These are phyloP conservation scores for Myriosclerotinia curreyana DNA, from an alignment of 2,329 filamentous ascomycete genomes.

Conservation along the genomic window DNA sequence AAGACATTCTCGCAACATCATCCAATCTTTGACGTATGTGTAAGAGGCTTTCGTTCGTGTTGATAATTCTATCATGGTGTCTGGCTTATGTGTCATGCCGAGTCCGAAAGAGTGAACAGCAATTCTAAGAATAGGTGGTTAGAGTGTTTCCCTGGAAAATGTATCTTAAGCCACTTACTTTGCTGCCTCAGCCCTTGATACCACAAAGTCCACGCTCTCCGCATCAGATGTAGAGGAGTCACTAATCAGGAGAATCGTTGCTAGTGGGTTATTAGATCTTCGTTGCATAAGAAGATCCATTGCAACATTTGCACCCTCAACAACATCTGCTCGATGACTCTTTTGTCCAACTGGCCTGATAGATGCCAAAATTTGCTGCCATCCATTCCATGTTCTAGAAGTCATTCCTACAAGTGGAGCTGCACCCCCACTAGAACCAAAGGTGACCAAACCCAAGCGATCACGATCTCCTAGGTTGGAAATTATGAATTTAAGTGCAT, in stretches of 20 bases:
- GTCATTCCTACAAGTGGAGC: conserved; percentile 98
- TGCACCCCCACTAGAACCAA: conserved; percentile 89
- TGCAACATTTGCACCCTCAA: conserved; percentile 94
- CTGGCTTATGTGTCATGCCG: conserved; percentile 94
- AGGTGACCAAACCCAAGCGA: conserved; percentile 95
- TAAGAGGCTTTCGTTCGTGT: conserved; percentile 95
- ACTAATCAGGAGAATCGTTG: conserved; percentile 93
- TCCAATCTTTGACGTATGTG: conserved; percentile 99
- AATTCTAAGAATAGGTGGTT: conserved; percentile 54
- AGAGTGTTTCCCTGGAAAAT: conserved; percentile 24
- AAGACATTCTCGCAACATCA: conserved; percentile 97
- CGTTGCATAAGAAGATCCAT: conserved; percentile 99
- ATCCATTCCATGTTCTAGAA: conserved; percentile 88
- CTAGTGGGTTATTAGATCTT: conserved; percentile 91
- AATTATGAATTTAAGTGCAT: conserved; percentile 90
- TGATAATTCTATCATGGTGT: conserved; percentile 97
- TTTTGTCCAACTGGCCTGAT: conserved; percentile 95
- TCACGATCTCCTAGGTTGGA: conserved; percentile 86
- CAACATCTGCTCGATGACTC: conserved; percentile 91
- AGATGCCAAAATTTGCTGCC: conserved; percentile 79
- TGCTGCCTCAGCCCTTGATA: conserved; percentile 91
- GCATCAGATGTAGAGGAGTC: conserved; percentile 92
- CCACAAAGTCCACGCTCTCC: conserved; percentile 96
- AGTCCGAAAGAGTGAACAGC: conserved; percentile 95
- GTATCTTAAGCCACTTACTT: conserved; percentile 60